Evolutionary conservation across 2,329 filamentous ascomycete species (phyloP).

Genomic region (Colletotrichum agaves): DNA sequence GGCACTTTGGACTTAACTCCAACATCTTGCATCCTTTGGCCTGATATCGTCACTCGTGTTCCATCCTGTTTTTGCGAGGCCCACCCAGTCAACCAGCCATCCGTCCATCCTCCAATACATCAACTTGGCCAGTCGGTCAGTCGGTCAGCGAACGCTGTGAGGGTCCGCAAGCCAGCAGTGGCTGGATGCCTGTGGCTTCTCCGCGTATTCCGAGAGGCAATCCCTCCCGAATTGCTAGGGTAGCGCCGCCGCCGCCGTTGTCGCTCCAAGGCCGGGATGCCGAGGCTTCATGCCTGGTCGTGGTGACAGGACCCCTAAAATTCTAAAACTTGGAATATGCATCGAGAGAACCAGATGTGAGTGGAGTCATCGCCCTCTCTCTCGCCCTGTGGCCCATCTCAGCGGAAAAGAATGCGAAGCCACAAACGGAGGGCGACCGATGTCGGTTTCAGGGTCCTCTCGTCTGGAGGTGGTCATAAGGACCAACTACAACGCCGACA

Average conservation of each 20-base stretch:
- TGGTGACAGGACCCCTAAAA: conserved; percentile 32
- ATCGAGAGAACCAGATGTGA: conserved; percentile 27
- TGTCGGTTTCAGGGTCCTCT: conserved; percentile 36
- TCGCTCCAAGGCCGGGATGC: conserved; percentile 19
- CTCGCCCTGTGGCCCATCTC: background rate
- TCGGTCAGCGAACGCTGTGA: background rate
- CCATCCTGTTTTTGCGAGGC: conserved; percentile 26
- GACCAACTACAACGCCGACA: conserved; percentile 23
- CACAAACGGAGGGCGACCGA: conserved; percentile 23
- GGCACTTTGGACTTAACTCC: background rate
- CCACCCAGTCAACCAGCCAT: conserved; percentile 29
- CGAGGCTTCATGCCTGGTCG: conserved; percentile 13
- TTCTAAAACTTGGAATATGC: conserved; percentile 31
- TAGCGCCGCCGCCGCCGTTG: background rate
- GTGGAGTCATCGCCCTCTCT: conserved; percentile 14
- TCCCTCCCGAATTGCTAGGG: background rate
- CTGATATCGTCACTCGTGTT: conserved; percentile 33
- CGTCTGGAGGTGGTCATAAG: conserved; percentile 29
- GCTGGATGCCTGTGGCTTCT: background rate
- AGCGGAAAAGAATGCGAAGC: background rate
- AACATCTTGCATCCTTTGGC: conserved; percentile 8
- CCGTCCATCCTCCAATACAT: conserved; percentile 7
- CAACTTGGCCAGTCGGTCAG: background rate
- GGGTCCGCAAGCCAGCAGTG: background rate
- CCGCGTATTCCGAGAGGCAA: background rate